These are phyloP conservation scores for Elsinoe ampelina DNA, from an alignment of 2,329 filamentous ascomycete genomes.

Conservation along the genomic window DNA sequence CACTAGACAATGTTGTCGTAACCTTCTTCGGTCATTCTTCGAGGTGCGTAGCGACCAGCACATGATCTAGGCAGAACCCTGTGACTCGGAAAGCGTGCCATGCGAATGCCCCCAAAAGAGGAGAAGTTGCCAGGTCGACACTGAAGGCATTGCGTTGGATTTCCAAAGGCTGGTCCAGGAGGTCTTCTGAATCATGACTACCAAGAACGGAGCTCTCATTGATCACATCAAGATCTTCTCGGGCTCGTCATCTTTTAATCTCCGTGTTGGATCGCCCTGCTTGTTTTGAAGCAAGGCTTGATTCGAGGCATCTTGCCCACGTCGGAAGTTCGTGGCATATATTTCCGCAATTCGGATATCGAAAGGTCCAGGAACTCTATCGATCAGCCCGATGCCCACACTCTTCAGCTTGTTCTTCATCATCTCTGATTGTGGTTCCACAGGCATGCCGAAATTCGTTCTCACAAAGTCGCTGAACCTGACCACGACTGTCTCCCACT, in stretches of 20 bases:
- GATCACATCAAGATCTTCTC: conserved; percentile 29
- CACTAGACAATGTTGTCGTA: no score
- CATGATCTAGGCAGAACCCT: no score
- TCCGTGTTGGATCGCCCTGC: conserved; percentile 20
- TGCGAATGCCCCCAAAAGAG: no score
- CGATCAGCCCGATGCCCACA: conserved; percentile 79
- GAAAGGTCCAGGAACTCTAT: conserved; percentile 79
- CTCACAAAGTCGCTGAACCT: conserved; percentile 88
- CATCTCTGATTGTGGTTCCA: conserved; percentile 88
- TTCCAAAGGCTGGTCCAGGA: no score
- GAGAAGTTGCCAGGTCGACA: no score
- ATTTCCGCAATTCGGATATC: conserved; percentile 76
- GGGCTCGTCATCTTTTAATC: conserved; percentile 25
- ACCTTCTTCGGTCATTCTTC: no score
- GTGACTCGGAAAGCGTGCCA: no score
- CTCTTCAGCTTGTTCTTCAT: conserved; percentile 76
- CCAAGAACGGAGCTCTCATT: neutral
- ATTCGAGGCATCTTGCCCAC: conserved; percentile 27
- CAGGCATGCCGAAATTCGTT: conserved; percentile 83
- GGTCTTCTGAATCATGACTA: no score
- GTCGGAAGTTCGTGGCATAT: conserved; percentile 73
- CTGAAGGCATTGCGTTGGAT: no score
- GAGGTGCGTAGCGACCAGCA: no score
- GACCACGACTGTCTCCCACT: conserved; percentile 94
- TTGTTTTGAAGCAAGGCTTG: conserved; percentile 19